These are phyloP conservation scores for Arabis hirsuta DNA, from an alignment of 345 rosid species.

Conservation along the genomic window DNA sequence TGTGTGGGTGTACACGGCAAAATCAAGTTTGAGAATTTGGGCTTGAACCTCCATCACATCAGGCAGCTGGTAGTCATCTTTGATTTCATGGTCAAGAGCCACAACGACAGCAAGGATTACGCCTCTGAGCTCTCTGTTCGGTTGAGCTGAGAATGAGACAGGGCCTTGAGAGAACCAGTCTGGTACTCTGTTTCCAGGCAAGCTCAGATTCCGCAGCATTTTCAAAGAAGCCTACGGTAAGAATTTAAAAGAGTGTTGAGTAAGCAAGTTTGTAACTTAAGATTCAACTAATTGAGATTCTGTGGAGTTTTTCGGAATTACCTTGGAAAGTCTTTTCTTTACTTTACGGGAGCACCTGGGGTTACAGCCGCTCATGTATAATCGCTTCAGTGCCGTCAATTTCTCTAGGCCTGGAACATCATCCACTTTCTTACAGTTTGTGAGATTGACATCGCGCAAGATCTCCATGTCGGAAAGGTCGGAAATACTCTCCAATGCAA, in stretches of 20 bases:
- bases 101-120: conserved; percentile 56
- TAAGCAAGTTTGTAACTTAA: conserved; percentile 1
- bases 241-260: background rate
- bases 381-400: conserved; percentile 8
- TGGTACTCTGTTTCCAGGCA: conserved; percentile 67
- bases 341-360: background rate
- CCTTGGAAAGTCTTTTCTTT: conserved; percentile 41
- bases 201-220: conserved; percentile 49
- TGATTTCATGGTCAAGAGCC: conserved; percentile 44
- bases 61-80: conserved; percentile 44
- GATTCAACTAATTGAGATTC: background rate
- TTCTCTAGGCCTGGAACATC: conserved; percentile 38
- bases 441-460: conserved; percentile 27
- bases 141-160: conserved; percentile 45
- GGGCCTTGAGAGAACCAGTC: conserved; percentile 55
- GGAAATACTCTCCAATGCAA: conserved; percentile 31
- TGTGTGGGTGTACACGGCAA: background rate
- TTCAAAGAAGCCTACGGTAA: conserved; percentile 52
- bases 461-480: conserved; percentile 20
- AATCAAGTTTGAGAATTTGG: conserved; percentile 40
- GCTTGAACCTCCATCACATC: conserved; percentile 49
- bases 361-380: conserved; percentile 36
- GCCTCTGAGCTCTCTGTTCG: conserved; percentile 49
- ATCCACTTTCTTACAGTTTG: conserved; percentile 32
- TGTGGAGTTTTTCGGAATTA: background rate